phyloP scores from a whole-genome alignment of 2,329 filamentous ascomycete species.

The Colletotrichum siamense region DNA sequence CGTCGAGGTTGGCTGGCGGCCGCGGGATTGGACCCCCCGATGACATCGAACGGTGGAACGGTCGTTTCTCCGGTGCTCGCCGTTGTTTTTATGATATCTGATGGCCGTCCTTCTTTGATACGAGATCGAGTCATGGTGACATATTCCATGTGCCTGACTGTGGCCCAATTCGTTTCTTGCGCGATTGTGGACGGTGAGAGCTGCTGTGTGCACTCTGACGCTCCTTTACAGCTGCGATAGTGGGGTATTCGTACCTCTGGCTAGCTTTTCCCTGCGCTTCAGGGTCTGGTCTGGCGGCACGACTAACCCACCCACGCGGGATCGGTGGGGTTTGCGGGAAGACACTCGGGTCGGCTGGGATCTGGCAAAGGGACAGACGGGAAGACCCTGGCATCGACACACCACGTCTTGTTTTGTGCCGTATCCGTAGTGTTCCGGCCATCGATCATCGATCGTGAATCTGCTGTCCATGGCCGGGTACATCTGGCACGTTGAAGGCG shows the following conservation, averaged over 20 bases:
- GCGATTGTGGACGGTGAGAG: not conserved
- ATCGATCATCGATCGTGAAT: constrained; percentile 7
- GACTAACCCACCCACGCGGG: constrained; percentile 9
- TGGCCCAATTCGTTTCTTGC: not conserved
- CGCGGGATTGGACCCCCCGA: not conserved
- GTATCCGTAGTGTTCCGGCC: not conserved
- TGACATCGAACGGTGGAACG: not conserved
- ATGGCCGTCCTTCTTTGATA: not conserved
- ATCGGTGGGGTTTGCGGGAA: constrained; percentile 19
- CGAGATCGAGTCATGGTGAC: constrained; percentile 3
- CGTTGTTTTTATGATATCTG: not conserved
- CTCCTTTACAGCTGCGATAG: not conserved
- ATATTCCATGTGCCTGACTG: constrained; percentile 4
- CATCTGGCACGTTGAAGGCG: not conserved
- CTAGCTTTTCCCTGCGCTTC: not conserved
- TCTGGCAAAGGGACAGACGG: not conserved
- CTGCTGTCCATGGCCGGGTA: not conserved
- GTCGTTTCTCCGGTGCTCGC: not conserved
- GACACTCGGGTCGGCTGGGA: constrained; percentile 1
- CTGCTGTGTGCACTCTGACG: not conserved
- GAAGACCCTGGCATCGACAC: constrained; percentile 3
- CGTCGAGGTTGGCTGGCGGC: not conserved
- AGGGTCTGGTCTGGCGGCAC: constrained; percentile 10
- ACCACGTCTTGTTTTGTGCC: not conserved
- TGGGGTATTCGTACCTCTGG: not conserved